Percentiles rank a stretch among this genome's conserved stretches.
These are phyloP conservation scores for Fusarium nelsonii DNA, from an alignment of 2,329 filamentous ascomycete genomes.

Conservation along the genomic window DNA sequence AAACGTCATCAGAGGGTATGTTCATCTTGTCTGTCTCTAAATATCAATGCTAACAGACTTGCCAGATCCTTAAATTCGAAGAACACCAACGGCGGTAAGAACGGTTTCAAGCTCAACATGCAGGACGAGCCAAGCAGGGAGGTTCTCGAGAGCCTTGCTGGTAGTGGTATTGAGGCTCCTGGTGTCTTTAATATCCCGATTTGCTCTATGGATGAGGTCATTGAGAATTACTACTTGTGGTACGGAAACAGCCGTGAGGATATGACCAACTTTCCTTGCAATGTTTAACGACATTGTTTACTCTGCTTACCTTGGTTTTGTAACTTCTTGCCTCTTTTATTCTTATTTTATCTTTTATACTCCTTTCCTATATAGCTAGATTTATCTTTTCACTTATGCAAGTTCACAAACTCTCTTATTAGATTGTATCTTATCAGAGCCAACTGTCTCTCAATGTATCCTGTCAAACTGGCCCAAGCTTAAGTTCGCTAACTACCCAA, in stretches of 20 bases:
- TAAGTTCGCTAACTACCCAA: no score
- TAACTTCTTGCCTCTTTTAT: no score
- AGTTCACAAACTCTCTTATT: fast-evolving
- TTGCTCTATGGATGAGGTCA: constrained; percentile 26
- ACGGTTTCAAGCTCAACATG: constrained; percentile 23
- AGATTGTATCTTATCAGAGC: no score
- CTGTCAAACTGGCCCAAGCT: no score
- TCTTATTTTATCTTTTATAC: not conserved
- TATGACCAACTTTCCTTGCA: constrained; percentile 33
- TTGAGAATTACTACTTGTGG: constrained; percentile 29
- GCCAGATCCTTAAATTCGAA: constrained; percentile 27
- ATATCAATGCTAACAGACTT: not conserved
- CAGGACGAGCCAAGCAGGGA: constrained; percentile 13
- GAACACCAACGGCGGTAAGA: constrained; percentile 21
- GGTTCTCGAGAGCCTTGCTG: constrained; percentile 13
- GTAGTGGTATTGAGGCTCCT: constrained; percentile 21
- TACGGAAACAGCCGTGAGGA: constrained; percentile 1
- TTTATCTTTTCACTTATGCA: fast-evolving
- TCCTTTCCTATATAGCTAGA: not conserved
- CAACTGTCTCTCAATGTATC: no score
- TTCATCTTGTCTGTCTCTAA: fast-evolving
- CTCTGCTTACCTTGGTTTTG: not conserved
- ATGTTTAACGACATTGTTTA: not conserved
- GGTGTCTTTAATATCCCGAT: constrained; percentile 29
- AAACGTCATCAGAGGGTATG: constrained; percentile 20